Evolutionary conservation across 2,329 filamentous ascomycete genomes (phyloP), one percentile per base, ranked within the genome.

Genomic region (Aspergillus ibericus): DNA sequence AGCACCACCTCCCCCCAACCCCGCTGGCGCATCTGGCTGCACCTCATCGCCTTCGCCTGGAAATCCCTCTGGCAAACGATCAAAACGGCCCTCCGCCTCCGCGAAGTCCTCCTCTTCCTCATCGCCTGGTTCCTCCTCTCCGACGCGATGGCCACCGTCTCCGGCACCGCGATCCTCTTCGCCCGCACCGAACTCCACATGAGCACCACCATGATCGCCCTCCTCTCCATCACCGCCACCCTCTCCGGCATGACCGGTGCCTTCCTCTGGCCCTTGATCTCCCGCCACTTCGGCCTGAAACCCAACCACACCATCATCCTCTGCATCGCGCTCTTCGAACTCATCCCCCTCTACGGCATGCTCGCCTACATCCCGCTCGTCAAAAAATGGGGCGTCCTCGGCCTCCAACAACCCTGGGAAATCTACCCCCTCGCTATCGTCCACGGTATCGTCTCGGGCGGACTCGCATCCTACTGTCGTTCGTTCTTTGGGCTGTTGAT

Each of bases 301-400:
- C 90, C 93, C 0, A 87, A 89, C 59, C 91, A 95, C 63, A 96
- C 92, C 1, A 93, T 97, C 56, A 81, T 97, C n/a, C 83, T 89
- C 8, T 96, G 92, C 72, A 92, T 96, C 61, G 85, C 80, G 1
- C 78, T 97, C 2, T 96, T 97, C 67, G 92, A 96, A 73, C 73
- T 95, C n/a, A 96, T 97, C 51, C 93, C 93, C 0, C 70, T 96
- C 0, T 97, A 97, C 65, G 92, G 92, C 0, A 81, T 97, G 35
- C 77, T 95, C 15, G 92, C 91, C 2, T 96, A 93, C 68, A 81
- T 96, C 8, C 91, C 92, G 0, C 84, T 90, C 4, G 82, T 97
- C 38, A 83, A 85, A 63, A 78, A 81, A 3, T 87, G 88, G 80
- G 92, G 91, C 1, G 86, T 91, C 0, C 77, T 91, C 9, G 93